Evolutionary conservation across 2,329 filamentous ascomycete species (phyloP).

Genomic region (Cordyceps pruinosa): DNA sequence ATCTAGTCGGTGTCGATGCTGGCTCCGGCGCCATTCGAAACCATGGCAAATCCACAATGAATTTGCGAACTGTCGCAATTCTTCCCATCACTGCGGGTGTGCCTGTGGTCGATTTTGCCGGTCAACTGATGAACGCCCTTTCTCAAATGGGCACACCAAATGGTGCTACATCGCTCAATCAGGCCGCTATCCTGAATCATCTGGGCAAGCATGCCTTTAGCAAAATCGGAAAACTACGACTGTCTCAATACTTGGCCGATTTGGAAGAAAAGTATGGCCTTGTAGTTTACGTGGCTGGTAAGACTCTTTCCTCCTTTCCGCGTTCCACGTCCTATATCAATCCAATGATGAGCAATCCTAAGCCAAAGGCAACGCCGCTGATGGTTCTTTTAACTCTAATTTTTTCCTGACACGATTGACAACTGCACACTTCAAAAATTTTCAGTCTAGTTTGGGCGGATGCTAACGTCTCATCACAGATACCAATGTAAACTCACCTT

Average conservation of each 20-base stretch:
- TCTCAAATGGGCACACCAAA: slow-evolving; percentile 84
- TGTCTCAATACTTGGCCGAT: slow-evolving; percentile 93
- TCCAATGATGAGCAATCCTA: slow-evolving; percentile 46
- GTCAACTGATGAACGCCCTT: slow-evolving; percentile 77
- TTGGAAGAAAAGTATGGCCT: slow-evolving; percentile 95
- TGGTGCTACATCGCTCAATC: slow-evolving; percentile 85
- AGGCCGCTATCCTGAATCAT: slow-evolving; percentile 89
- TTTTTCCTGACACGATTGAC: slow-evolving; percentile 51
- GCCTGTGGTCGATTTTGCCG: slow-evolving; percentile 92
- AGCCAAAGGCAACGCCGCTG: slow-evolving; percentile 47
- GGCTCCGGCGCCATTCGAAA: slow-evolving; percentile 44
- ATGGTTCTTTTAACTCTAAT: slow-evolving; percentile 59
- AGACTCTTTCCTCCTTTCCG: slow-evolving; percentile 23
- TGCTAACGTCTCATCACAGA: slow-evolving; percentile 42
- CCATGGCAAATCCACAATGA: slow-evolving; percentile 76
- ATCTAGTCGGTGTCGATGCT: slow-evolving; percentile 57
- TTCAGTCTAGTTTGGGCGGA: neutral
- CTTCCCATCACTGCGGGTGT: slow-evolving; percentile 86
- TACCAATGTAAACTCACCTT: slow-evolving; percentile 92
- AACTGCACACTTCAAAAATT: neutral
- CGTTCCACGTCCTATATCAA: neutral
- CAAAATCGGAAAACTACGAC: slow-evolving; percentile 91
- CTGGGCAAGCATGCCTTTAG: slow-evolving; percentile 94
- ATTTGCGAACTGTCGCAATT: slow-evolving; percentile 86
- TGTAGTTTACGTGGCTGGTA: slow-evolving; percentile 85